Evolutionary conservation across 139 green algal genomes (phyloP), one percentile per base, ranked within the genome.

Genomic region (Zygnema cylindricum): DNA sequence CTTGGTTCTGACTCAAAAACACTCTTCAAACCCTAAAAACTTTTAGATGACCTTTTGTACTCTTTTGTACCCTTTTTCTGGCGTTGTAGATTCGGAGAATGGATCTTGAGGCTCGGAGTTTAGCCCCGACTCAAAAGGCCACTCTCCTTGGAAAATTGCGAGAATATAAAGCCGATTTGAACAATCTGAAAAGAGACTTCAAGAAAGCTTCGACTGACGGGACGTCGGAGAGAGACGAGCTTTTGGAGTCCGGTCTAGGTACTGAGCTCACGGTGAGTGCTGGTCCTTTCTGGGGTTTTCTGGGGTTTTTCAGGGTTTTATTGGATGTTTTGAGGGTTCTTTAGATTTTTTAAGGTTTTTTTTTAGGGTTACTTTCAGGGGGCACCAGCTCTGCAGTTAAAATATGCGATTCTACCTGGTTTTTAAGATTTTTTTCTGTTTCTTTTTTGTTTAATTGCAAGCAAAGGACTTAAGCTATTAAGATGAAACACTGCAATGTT

Each of bases 101-200:
- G 95, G 96, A 98, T 81, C 97, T 98, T 93, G 96, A 98, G 89
- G 96, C 96, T 0, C 92, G 96, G 39, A 97, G 93, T 90, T 90
- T 97, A 69, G 89, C 95, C 0, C 86, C 93, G 1, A 93, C 95
- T 25, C 86, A 94, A 41, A 94, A 93, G 2, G 89, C 91, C 0
- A 42, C 89, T 21, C 86, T 98, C 43, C 85, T 96, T 38, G 81
- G 86, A 7, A 97, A 98, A 78, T 92, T 98, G 1, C 95, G 96
- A 82, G 96, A 98, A 49, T 98, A 98, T 92, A 96, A 96, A 86
- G 93, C 92, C 23, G 96, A 98, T 84, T 89, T 98, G 69, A 82
- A 87, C 0, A 93, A 93, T 32, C 93, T 98, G 1, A 94, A 88
- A 36, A 43, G 73, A 57, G 89, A 95, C 86, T 40, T 77, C 76